Conservation (phyloP, 306 rosid genomes). For the Castanea mollissima region DNA sequence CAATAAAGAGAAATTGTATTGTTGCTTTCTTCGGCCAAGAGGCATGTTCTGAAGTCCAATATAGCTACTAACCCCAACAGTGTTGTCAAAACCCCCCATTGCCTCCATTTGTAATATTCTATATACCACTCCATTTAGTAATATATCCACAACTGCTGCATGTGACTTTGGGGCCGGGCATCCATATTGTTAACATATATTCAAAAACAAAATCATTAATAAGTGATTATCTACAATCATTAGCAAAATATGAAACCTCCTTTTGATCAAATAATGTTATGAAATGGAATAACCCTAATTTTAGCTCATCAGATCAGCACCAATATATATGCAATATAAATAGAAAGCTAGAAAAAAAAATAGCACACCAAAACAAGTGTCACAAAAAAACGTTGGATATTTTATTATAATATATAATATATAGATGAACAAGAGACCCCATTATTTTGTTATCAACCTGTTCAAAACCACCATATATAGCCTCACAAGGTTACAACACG, state of each 20-base stretch:
- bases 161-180: no score
- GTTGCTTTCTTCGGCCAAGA: constrained; percentile 29
- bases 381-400: constrained; percentile 8
- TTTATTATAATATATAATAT: constrained; percentile 20
- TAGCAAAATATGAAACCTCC: no score
- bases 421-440: constrained; percentile 29
- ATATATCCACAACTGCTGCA: no score
- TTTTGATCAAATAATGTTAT: no score
- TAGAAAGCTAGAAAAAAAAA: background rate
- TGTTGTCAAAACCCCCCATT: background rate
- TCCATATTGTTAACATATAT: no score
- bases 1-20: constrained; percentile 14
- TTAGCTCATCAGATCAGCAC: no score
- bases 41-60: background rate
- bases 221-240: no score
- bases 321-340: background rate
- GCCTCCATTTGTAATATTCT: background rate
- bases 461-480: constrained; percentile 25
- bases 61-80: background rate
- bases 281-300: no score
- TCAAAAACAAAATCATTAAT: no score
- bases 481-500: constrained; percentile 9
- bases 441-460: constrained; percentile 37
- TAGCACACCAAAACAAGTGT: background rate
- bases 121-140: background rate